Conservation (phyloP, 192 early-diverging fungal genomes). For the Mortierella antarctica region DNA sequence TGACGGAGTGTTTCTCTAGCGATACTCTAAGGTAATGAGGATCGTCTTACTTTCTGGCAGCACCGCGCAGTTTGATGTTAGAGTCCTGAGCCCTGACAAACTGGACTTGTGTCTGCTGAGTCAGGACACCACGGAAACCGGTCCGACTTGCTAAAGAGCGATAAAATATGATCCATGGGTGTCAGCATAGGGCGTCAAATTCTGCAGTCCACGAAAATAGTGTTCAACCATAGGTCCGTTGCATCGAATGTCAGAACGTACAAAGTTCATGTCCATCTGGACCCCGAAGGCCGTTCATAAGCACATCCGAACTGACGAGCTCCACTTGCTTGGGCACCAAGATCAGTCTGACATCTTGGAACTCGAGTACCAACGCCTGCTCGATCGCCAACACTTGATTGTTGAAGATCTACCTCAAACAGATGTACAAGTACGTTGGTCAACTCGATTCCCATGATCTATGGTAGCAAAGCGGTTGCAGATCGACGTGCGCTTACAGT, state of each 20-base stretch:
- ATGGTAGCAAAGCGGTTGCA: no score
- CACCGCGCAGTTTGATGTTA: slow-evolving; percentile 78
- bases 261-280: slow-evolving; percentile 22
- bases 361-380: slow-evolving; percentile 87
- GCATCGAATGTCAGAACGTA: slow-evolving; percentile 7
- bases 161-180: background rate
- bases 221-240: no score
- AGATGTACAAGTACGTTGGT: background rate
- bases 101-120: slow-evolving; percentile 73
- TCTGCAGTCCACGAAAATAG: background rate
- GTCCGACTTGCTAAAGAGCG: background rate
- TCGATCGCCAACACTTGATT: slow-evolving; percentile 84
- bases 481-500: slow-evolving; percentile 40
- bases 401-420: slow-evolving; percentile 65
- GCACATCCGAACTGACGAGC: slow-evolving; percentile 64
- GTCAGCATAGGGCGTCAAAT: background rate
- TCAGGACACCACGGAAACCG: slow-evolving; percentile 76
- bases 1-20: background rate
- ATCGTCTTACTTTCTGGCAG: slow-evolving; percentile 58
- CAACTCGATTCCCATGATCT: background rate
- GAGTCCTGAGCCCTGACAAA: slow-evolving; percentile 80
- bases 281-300: slow-evolving; percentile 56
- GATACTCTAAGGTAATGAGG: background rate
- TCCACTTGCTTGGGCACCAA: slow-evolving; percentile 56
- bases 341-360: slow-evolving; percentile 76